Evolutionary conservation across 192 early-diverging fungal genomes (phyloP).

Genomic region (Backusella liffmaniae): DNA sequence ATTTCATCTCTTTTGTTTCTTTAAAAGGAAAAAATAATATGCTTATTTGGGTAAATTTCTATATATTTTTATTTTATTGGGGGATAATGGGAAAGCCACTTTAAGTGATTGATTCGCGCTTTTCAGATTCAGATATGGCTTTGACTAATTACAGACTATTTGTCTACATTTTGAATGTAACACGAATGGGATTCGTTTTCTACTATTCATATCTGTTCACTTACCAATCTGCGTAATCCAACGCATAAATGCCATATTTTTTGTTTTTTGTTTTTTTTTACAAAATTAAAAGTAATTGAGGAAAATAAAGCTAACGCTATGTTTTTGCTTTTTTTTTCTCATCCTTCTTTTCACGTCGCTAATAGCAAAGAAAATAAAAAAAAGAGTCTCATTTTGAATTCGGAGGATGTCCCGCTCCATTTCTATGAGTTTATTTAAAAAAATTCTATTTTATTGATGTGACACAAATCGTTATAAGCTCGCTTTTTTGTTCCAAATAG

Average conservation of each 20-base stretch:
- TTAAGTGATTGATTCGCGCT: neutral
- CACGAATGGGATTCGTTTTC: neutral
- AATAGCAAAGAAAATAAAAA: neutral
- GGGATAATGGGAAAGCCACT: neutral
- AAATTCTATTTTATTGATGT: slow-evolving; percentile 2
- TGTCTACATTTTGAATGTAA: neutral
- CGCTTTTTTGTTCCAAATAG: slow-evolving; percentile 5
- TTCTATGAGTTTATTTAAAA: neutral
- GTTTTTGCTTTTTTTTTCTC: neutral
- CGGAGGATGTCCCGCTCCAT: neutral
- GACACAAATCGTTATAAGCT: neutral
- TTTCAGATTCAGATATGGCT: neutral
- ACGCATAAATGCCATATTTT: neutral
- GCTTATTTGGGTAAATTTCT: neutral
- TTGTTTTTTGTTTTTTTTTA: neutral
- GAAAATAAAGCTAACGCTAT: neutral
- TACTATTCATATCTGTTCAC: neutral
- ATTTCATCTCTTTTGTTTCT: slow-evolving; percentile 2
- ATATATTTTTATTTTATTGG: neutral
- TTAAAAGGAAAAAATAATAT: neutral
- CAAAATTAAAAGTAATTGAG: neutral
- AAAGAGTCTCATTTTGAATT: neutral
- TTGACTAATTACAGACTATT: neutral
- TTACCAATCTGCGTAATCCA: neutral
- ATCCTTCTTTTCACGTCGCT: neutral